phyloP scores from a whole-genome alignment of 805 yeast species.

The Torulaspora maleeae region DNA sequence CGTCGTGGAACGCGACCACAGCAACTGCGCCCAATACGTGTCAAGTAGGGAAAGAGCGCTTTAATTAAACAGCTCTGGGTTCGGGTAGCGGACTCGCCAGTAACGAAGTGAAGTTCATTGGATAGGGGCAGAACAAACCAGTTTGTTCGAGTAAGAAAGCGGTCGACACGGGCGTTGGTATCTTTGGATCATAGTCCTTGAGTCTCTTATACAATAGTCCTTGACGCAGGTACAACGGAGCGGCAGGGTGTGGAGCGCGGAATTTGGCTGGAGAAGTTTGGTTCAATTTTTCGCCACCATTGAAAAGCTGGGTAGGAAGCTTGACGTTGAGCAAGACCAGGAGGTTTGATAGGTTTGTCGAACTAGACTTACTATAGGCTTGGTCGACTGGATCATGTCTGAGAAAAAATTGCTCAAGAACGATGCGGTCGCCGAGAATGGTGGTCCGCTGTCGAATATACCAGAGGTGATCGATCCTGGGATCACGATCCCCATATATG shows the following conservation, averaged over 20 bases:
- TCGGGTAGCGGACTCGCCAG: background rate
- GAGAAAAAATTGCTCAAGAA: conserved; percentile 7
- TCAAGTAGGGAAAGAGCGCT: conserved; percentile 2
- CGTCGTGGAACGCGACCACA: background rate
- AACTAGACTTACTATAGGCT: background rate
- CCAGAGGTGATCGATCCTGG: conserved; percentile 35
- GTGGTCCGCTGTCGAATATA: conserved; percentile 19
- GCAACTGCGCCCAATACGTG: conserved; percentile 1
- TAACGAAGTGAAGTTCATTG: background rate
- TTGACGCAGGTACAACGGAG: background rate
- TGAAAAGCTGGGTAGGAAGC: too few relatives aligned
- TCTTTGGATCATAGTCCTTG: background rate
- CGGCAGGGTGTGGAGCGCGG: too few relatives aligned
- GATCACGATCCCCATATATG: conserved; percentile 34
- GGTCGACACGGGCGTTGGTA: too few relatives aligned
- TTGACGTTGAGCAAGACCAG: too few relatives aligned
- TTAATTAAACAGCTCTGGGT: background rate
- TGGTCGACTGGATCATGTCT: conserved; percentile 8
- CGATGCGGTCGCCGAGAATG: conserved; percentile 1
- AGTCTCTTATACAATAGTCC: background rate
- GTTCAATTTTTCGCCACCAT: too few relatives aligned
- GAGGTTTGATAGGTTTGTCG: background rate
- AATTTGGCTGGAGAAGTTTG: too few relatives aligned
- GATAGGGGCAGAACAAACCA: background rate
- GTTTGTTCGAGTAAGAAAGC: background rate